Conservation (phyloP, 106 monocot genomes). For the Allium fistulosum region DNA sequence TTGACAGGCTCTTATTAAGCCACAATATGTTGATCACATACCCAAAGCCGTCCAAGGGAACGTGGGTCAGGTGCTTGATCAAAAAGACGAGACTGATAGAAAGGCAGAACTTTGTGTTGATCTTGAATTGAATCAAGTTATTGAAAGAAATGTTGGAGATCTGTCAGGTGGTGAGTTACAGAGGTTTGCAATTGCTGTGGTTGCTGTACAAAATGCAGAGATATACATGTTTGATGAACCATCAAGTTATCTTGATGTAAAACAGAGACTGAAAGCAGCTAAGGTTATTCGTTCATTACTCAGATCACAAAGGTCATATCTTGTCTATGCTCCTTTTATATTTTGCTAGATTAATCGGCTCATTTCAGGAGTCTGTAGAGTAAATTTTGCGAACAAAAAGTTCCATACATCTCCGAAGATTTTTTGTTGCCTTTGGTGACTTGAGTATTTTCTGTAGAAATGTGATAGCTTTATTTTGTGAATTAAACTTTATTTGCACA, state of each 20-base stretch:
- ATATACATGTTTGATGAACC: slow-evolving; percentile 99
- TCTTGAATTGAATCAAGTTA: slow-evolving; percentile 91
- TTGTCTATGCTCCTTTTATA: neutral
- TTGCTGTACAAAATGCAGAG: slow-evolving; percentile 89
- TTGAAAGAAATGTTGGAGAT: slow-evolving; percentile 94
- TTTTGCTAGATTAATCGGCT: neutral
- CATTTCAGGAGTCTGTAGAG: too few relatives aligned
- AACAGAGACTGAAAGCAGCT: slow-evolving; percentile 97
- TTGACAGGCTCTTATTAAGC: slow-evolving; percentile 84
- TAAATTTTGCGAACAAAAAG: too few relatives aligned
- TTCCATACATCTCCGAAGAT: too few relatives aligned
- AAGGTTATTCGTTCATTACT: slow-evolving; percentile 91
- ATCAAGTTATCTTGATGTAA: slow-evolving; percentile 97
- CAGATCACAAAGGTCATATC: slow-evolving; percentile 62
- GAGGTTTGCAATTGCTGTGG: slow-evolving; percentile 95
- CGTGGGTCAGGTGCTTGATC: slow-evolving; percentile 89
- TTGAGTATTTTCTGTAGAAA: too few relatives aligned
- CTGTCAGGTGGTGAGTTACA: slow-evolving; percentile 98
- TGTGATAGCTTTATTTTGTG: too few relatives aligned
- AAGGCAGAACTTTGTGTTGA: slow-evolving; percentile 70
- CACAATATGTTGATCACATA: slow-evolving; percentile 98
- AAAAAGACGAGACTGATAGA: slow-evolving; percentile 81
- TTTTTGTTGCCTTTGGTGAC: too few relatives aligned
- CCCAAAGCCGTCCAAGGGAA: slow-evolving; percentile 98
- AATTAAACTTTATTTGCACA: neutral